Evolutionary conservation across 192 early-diverging fungal species (phyloP), one percentile per base, ranked within the genome.

Genomic region (Powellomyces hirtus): DNA sequence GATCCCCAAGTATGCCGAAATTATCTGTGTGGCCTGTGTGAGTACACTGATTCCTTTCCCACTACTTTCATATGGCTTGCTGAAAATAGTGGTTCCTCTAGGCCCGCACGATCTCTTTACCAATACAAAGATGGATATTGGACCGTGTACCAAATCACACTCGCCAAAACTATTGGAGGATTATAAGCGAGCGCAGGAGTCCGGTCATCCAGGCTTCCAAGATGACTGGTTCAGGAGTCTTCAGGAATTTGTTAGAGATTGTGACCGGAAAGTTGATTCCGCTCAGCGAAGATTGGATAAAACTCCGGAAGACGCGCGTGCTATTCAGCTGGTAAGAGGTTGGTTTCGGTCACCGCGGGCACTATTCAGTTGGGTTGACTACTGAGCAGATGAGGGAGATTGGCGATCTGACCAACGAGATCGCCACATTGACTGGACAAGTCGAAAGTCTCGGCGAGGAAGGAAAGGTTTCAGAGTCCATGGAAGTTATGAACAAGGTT

Each of bases 81-180:
- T n/a, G n/a, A n/a, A n/a, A n/a, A n/a, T n/a, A n/a, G n/a, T n/a
- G n/a, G n/a, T n/a, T n/a, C 30, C 13, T 20, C n/a, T 29, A 68
- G 83, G 78, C 36, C 79, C 76, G 7, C 78, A 82, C 38, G 75
- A 79, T 40, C 56, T 82, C 14, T 81, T 82, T 60, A 81, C 79
- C 44, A 64, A 57, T 30, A 72, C 51, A 24, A 82, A 82, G 75
- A 77, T 80, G 75, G 80, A 82, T 61, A 79, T 83, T 35, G 81
- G 81, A 13, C 50, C 79, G 2, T 83, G 81, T 49, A 63, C 73
- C 6, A 83, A 79, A 70, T 42, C 64, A 2, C 81, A 83, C 62
- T 74, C 78, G 3, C 78, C 78, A 45, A 76, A 79, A 59, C 67
- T 83, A 36, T 73, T 84, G 65, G 60, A 63, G 8, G 81, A 83